Evolutionary conservation across 306 rosid genomes (phyloP).

Genomic region (Gastrolobium villosum): DNA sequence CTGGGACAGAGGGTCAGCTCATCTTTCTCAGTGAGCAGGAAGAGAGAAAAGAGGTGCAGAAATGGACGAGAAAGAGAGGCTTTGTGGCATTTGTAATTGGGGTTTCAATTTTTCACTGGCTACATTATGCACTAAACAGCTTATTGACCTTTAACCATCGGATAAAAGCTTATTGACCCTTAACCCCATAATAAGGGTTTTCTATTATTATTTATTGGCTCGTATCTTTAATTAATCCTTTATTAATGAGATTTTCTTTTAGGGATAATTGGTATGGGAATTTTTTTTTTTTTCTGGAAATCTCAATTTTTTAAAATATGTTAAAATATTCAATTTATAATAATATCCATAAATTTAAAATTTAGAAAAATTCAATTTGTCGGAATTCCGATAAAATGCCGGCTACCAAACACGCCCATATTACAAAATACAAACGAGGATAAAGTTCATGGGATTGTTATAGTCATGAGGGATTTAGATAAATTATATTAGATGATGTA

Average conservation of each 20-base stretch:
- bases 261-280: too few species aligned
- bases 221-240: background rate
- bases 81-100: slow-evolving; percentile 37
- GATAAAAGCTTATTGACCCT: slow-evolving; percentile 54
- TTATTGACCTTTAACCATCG: slow-evolving; percentile 56
- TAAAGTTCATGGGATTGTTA: too few species aligned
- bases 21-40: slow-evolving; percentile 26
- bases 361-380: too few species aligned
- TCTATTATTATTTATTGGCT: slow-evolving; percentile 43
- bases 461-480: too few species aligned
- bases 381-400: too few species aligned
- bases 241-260: background rate
- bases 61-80: background rate
- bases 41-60: background rate
- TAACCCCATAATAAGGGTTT: slow-evolving; percentile 55
- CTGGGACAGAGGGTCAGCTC: slow-evolving; percentile 46
- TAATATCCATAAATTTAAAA: too few species aligned
- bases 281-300: too few species aligned
- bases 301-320: too few species aligned
- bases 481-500: too few species aligned
- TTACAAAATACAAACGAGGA: background rate
- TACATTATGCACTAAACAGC: slow-evolving; percentile 28
- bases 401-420: too few species aligned
- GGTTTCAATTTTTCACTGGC: slow-evolving; percentile 33
- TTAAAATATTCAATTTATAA: too few species aligned